Evolutionary conservation across 2,329 filamentous ascomycete species (phyloP).

Genomic region (Ilyonectria destructans): DNA sequence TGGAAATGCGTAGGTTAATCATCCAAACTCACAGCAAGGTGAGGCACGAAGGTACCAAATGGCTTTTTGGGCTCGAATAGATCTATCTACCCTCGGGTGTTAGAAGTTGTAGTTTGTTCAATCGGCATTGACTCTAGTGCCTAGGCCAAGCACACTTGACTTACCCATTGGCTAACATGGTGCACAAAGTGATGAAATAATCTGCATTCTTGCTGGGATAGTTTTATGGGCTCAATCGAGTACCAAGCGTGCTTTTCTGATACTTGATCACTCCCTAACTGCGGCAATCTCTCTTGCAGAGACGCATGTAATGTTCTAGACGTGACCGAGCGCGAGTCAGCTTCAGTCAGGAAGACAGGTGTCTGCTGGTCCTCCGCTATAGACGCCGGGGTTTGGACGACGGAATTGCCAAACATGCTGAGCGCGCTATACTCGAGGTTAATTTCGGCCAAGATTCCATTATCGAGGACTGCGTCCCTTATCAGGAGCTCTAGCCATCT

Average conservation of each 20-base stretch:
- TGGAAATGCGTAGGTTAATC: not conserved
- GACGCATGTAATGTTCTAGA: slow-evolving; percentile 8
- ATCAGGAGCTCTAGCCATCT: slow-evolving; percentile 44
- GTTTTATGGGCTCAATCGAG: slow-evolving; percentile 4
- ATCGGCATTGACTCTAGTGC: no score
- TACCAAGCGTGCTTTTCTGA: slow-evolving; percentile 19
- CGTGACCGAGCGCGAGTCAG: not conserved
- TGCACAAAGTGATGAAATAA: slow-evolving; percentile 30
- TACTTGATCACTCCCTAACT: slow-evolving; percentile 11
- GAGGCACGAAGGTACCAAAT: slow-evolving; percentile 38
- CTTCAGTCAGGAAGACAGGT: not conserved
- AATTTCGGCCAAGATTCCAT: not conserved
- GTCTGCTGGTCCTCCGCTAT: not conserved
- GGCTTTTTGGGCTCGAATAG: slow-evolving; percentile 42
- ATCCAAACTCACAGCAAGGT: slow-evolving; percentile 50
- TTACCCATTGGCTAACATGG: slow-evolving; percentile 30
- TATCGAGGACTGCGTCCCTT: slow-evolving; percentile 20
- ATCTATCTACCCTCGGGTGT: slow-evolving; percentile 29
- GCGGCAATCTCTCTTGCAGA: slow-evolving; percentile 11
- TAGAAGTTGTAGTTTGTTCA: not conserved
- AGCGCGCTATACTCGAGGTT: not conserved
- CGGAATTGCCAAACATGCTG: slow-evolving; percentile 18
- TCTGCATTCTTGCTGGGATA: slow-evolving; percentile 16
- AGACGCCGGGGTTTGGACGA: slow-evolving; percentile 6
- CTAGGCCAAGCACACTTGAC: not conserved